Evolutionary conservation across 768 basidiomycete genomes (phyloP), one percentile per base, ranked within the genome.

Genomic region (Lactarius vividus): DNA sequence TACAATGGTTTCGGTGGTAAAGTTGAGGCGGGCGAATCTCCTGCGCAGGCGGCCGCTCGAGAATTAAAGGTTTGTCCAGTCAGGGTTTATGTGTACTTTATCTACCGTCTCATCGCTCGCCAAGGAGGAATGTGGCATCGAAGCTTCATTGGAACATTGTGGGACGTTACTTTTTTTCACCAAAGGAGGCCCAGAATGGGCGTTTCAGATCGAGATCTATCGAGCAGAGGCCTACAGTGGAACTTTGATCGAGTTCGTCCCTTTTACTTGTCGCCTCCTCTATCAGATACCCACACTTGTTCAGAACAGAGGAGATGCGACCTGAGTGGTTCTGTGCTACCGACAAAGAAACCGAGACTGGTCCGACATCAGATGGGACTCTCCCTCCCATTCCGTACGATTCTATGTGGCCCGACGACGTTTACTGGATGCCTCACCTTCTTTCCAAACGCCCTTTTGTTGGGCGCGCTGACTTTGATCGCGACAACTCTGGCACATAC

Each of bases 1-100:
- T 94, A 84, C 72, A 95, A 95, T 68, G 94, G 94, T 4, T 96
- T 94, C 70, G 92, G 92, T 20, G 94, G 94, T 11, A 96, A 96
- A 75, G 86, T 92, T 10, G 92, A 95, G 64, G 75, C 81, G 3
- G 84, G 83, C 4, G 94, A 96, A 75, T 86, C 87, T 0, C 77
- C 85, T 20, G 70, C 78, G 0, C 77, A 89, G 72, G 93, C 92
- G 11, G 94, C 94, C 4, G 71, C 75, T n/a, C 86, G 94, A n/a
- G 94, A 88, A 73, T 80, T 89, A 35, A 71, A 86, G 79, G 88
- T 87, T 37, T 57, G 67, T 31, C 20, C 49, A 29, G 53, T 18
- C 10, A 15, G 20, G 15, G 20, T 20, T 55, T 1, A 18, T 10
- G 10, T 10, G 2, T n/a, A 35, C 33, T 20, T 15, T 20, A 23